Evolutionary conservation across 305 asterid genomes (phyloP), one percentile per base, ranked within the genome.

Genomic region (Fraxinus dipetala): DNA sequence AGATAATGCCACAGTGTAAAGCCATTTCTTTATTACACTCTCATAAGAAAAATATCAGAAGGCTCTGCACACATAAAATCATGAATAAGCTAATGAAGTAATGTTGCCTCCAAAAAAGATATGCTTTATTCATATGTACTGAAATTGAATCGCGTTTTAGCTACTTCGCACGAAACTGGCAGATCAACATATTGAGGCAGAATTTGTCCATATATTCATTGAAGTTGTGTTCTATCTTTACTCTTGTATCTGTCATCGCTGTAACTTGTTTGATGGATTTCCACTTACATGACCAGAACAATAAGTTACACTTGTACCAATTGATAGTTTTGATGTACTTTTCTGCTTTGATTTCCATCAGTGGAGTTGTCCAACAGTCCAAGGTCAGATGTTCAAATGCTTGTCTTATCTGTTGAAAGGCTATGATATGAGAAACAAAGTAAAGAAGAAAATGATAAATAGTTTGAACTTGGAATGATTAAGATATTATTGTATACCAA

Each of bases 261-360:
- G 75, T n/a, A 26, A 67, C 18, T 13, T 10, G 72, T 31, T 70
- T 72, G 22, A 20, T 67, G 84, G 80, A 48, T 69, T 63, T 69
- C 20, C 75, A 22, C 35, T 74, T 13, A 54, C 30, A 20, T 80
- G 63, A 51, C 63, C 63, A 51, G 63, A 48, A 51, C 24, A 51
- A 51, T 5, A 51, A 51, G 24, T 51, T n/a, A n/a, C 24, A n/a
- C 63, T 51, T 51, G 61, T 16, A 51, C 6, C 59, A 48, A 48
- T 48, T 48, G 83, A 51, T 56, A 74, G 36, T 32, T 38, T 75
- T 80, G 65, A 80, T 80, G 4, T 36, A 48, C 63, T 79, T 40
- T 80, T 28, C 13, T 80, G 75, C 81, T 61, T 20, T 73, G 56
- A 36, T 7, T 73, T 74, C 75, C 69, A 34, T 36, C 7, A 10